Evolutionary conservation across 768 basidiomycete species (phyloP), one percentile per base, ranked within the genome.

Genomic region (Strobilomyces dryophilus): DNA sequence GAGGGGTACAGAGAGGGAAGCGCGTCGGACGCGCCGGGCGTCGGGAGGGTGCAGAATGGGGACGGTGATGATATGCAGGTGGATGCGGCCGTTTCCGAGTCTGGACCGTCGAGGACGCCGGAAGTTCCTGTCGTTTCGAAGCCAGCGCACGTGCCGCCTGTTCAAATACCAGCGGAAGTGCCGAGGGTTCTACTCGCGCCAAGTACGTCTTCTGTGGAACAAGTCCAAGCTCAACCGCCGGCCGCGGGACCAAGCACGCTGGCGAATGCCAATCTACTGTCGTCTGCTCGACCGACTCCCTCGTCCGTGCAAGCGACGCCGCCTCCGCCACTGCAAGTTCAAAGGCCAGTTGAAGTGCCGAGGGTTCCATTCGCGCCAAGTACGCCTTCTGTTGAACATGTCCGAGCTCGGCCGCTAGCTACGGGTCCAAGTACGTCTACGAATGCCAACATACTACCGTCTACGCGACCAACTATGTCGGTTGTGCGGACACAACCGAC

Each of bases 61-160:
- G 34, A 36, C 15, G 42, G 1, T 17, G 51, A 58, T 42, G 8
- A 34, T 45, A 34, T 52, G 53, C 54, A 52, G 34, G 56, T 37
- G 17, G 48, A 47, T 8, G 24, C n/a, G 24, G 14, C 34, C 9
- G 11, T 34, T 29, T 29, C 40, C 5, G 37, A 36, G 17, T 49
- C 49, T 17, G 35, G 24, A 31, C 40, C 47, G 4, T 45, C 31
- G 20, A n/a, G 5, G 15, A 5, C 15, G 1, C 12, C 37, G 14
- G 31, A 6, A 5, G 21, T 26, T 29, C 41, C 11, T 8, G 48
- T 15, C n/a, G 34, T 20, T 41, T 32, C 52, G n/a, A n/a, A 20
- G 0, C 21, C 45, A 12, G 5, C 21, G 9, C 15, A 32, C 3
- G 5, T 27, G 21, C 26, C 45, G 8, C 56, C 10, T 7, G 32